Evolutionary conservation across 441 rosid genomes (phyloP).

Genomic region (Gossypium schwendimanii): DNA sequence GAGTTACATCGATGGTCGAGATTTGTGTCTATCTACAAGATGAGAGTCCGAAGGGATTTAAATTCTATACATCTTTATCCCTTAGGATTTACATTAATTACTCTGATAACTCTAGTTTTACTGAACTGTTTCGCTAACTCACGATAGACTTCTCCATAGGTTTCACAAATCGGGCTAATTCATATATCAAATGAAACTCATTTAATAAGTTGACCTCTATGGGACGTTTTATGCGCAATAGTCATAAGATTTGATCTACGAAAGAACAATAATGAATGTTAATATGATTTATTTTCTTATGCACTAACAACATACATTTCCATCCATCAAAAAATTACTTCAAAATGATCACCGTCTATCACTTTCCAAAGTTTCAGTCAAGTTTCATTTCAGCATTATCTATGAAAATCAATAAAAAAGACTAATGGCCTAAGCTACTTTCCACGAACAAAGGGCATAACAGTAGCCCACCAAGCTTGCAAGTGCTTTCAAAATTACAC

Average conservation of each 20-base stretch:
- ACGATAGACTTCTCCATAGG: too few relatives aligned
- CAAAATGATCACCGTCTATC: background rate
- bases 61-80: too few relatives aligned
- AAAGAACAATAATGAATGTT: background rate
- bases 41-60: too few relatives aligned
- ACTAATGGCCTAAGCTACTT: background rate
- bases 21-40: too few relatives aligned
- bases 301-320: background rate
- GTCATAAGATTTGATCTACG: too few relatives aligned
- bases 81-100: too few relatives aligned
- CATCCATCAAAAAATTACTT: background rate
- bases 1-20: too few relatives aligned
- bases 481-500: conserved; percentile 27
- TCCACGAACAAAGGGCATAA: background rate
- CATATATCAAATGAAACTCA: too few relatives aligned
- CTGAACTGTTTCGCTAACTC: too few relatives aligned
- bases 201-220: too few relatives aligned
- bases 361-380: background rate
- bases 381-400: conserved; percentile 4
- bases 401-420: background rate
- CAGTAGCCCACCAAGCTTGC: background rate
- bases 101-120: too few relatives aligned
- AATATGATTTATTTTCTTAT: background rate
- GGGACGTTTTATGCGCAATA: fast-evolving
- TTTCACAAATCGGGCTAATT: too few relatives aligned